Conservation (phyloP, 176 grass and related monocot genomes). For the Poa annua region DNA sequence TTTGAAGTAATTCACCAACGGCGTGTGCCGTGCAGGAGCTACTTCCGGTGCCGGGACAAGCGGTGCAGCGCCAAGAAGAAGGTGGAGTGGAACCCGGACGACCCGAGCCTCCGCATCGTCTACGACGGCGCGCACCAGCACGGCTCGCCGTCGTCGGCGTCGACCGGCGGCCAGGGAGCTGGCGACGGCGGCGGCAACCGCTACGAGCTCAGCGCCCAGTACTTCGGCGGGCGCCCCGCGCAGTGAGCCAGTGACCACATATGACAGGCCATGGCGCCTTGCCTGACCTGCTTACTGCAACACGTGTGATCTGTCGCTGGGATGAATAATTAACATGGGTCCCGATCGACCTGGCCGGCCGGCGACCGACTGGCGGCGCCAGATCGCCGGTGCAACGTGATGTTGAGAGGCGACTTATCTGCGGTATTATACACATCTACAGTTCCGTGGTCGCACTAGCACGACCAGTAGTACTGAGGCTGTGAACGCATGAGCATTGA, state of each 20-base stretch:
- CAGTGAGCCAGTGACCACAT: background rate
- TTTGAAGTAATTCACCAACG: background rate
- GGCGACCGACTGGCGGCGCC: background rate
- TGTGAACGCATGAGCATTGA: conserved; percentile 1
- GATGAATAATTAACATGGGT: no score
- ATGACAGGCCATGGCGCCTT: background rate
- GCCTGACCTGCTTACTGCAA: background rate
- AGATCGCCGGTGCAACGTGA: conserved; percentile 43
- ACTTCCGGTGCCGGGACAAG: conserved; percentile 77
- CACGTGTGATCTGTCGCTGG: no score
- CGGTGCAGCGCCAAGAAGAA: conserved; percentile 70
- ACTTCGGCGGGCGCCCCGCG: conserved; percentile 43
- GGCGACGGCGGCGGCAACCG: conserved; percentile 37
- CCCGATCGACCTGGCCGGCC: background rate
- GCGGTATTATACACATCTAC: background rate
- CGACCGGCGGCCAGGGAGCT: background rate
- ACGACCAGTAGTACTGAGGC: conserved; percentile 19
- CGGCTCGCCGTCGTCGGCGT: conserved; percentile 26
- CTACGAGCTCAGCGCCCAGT: conserved; percentile 67
- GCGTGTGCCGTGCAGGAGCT: conserved; percentile 47
- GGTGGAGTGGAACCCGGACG: conserved; percentile 69
- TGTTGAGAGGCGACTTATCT: background rate
- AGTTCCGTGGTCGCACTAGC: background rate
- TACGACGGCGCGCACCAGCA: conserved; percentile 65
- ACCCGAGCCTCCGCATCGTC: conserved; percentile 49